Evolutionary conservation across 495 filamentous ascomycete genomes (phyloP).

Genomic region (Penicillium canescens): DNA sequence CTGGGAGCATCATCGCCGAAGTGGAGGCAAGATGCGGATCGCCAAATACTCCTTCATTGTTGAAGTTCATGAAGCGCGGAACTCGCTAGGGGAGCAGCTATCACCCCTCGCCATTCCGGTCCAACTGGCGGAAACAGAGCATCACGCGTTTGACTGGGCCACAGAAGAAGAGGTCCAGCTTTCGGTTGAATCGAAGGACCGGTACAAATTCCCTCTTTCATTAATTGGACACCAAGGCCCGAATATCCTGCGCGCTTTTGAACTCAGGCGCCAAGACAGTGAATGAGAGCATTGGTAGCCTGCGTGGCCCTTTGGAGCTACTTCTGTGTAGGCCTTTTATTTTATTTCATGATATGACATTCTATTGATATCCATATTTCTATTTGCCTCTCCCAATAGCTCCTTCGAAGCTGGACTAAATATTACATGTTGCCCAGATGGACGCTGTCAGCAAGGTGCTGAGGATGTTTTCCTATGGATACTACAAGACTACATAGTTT

Average conservation of each 20-base stretch:
- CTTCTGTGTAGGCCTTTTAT: too few species aligned
- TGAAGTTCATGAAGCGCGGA: slow-evolving; percentile 32
- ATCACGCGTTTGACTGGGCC: slow-evolving; percentile 47
- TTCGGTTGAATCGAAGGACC: slow-evolving; percentile 10
- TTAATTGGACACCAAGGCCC: slow-evolving; percentile 5
- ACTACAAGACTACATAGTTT: not conserved
- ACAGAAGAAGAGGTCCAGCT: slow-evolving; percentile 36
- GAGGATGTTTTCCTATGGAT: not conserved
- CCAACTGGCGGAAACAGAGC: slow-evolving; percentile 41
- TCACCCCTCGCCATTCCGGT: slow-evolving; percentile 32
- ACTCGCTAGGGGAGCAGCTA: not conserved
- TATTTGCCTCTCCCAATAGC: too few species aligned
- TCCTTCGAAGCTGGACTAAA: too few species aligned
- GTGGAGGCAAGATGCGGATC: slow-evolving; percentile 14
- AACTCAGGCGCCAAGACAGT: not conserved
- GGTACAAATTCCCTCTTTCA: slow-evolving; percentile 10
- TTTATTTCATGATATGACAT: too few species aligned
- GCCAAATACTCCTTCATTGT: slow-evolving; percentile 41
- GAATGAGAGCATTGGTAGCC: too few species aligned
- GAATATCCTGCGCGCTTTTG: slow-evolving; percentile 22
- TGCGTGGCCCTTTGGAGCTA: too few species aligned
- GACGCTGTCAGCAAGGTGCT: not conserved
- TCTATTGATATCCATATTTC: too few species aligned
- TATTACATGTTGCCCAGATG: too few species aligned
- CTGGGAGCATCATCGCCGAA: slow-evolving; percentile 25